Base-by-base conservation (phyloP, 257 asterid species). In the Hygrophila difformis region DNA sequence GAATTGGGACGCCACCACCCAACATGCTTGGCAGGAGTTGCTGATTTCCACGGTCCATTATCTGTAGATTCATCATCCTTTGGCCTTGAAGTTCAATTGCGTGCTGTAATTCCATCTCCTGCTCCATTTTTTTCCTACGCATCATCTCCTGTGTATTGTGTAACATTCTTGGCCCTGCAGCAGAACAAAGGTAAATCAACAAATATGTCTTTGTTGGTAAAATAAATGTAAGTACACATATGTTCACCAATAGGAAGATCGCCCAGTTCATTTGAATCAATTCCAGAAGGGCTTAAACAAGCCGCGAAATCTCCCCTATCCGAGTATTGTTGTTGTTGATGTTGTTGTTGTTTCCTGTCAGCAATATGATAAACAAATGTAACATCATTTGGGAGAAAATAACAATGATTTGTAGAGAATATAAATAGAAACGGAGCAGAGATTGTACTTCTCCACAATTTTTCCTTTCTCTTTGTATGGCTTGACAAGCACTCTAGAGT, bases 381-480 rank as follows among this genome's bases (percentile, higher is more conserved):
- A 38, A 41, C 38, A 50, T 43, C 47, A n/a, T 55, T 47, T 15
- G 55, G n/a, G n/a, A n/a, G n/a, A n/a, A n/a, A n/a, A n/a, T n/a
- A n/a, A n/a, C n/a, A n/a, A n/a, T n/a, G n/a, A n/a, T n/a, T n/a
- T n/a, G n/a, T n/a, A n/a, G n/a, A n/a, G n/a, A n/a, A 12, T 35
- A 19, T 14, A 45, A 26, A 28, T 35, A 8, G 1, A 40, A 16
- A 37, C 35, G 44, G 31, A 15, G 35, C 2, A 20, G n/a, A n/a
- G n/a, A n/a, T n/a, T n/a, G 6, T 83, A 86, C 99, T 81, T 86
- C 37, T 86, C 97, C 0, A 68, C 70, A 40, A 87, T 51, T 71
- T 81, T 91, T 7, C 99, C 99, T 61, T 86, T 91, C 76, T 91
- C 99, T 64, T 91, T 91, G 78, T 91, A 91, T 11, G 97, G 99